Conservation (phyloP, 2,329 filamentous ascomycete genomes). For the Daldinia sp. region DNA sequence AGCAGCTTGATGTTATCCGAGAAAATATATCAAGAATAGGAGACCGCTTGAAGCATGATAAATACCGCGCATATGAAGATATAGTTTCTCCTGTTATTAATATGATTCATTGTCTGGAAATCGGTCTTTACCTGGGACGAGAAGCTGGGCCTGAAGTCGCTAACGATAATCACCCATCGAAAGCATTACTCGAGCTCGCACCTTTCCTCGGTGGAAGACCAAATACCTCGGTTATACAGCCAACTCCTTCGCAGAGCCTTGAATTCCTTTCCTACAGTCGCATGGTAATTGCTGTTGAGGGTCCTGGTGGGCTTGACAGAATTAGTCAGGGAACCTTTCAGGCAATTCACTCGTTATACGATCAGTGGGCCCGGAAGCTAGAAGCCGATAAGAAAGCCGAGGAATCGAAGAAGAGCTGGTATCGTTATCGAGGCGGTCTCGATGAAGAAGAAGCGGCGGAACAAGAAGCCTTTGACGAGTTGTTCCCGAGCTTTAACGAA, state of each 20-base stretch:
- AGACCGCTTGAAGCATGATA: conserved; percentile 68
- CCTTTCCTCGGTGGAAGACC: conserved; percentile 65
- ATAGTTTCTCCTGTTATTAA: conserved; percentile 80
- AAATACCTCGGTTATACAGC: conserved; percentile 38
- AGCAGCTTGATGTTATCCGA: conserved; percentile 60
- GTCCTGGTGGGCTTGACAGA: conserved; percentile 51
- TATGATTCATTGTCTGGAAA: conserved; percentile 78
- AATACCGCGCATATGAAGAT: conserved; percentile 85
- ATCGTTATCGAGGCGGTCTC: conserved; percentile 80
- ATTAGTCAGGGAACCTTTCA: conserved; percentile 67
- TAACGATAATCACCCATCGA: conserved; percentile 33
- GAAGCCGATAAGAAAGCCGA: conserved; percentile 78
- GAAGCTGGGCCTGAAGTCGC: conserved; percentile 49
- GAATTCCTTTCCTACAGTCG: conserved; percentile 62
- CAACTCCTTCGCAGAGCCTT: conserved; percentile 47
- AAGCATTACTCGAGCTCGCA: conserved; percentile 54
- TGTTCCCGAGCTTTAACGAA: conserved; percentile 82
- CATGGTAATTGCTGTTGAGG: conserved; percentile 58
- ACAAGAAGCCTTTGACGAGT: conserved; percentile 75
- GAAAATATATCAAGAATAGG: conserved; percentile 73
- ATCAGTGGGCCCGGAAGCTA: conserved; percentile 81
- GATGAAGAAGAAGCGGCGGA: conserved; percentile 80
- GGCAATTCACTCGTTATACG: conserved; percentile 76
- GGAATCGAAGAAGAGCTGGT: conserved; percentile 77
- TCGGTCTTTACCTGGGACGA: conserved; percentile 74